Evolutionary conservation across 2,329 filamentous ascomycete genomes (phyloP).

Genomic region (Laburnicola sp.): DNA sequence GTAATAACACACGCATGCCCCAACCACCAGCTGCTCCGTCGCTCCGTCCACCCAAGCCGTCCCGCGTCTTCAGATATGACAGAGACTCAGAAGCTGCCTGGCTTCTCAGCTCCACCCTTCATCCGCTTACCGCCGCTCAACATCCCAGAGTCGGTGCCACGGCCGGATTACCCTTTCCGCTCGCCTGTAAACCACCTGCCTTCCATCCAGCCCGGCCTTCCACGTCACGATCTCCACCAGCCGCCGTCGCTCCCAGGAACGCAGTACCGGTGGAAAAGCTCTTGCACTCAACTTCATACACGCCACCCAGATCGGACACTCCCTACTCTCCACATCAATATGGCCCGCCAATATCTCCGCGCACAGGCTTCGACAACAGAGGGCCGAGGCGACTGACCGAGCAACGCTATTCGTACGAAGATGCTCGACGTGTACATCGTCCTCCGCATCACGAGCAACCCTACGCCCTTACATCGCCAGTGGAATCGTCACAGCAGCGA

Average conservation of each 20-base stretch:
- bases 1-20: constrained; percentile 51
- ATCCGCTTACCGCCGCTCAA: constrained; percentile 45
- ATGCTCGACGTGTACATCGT: constrained; percentile 34
- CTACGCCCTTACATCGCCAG: constrained; percentile 43
- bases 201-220: constrained; percentile 41
- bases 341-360: constrained; percentile 43
- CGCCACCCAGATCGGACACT: constrained; percentile 45
- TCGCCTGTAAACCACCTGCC: constrained; percentile 45
- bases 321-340: constrained; percentile 47
- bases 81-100: constrained; percentile 49
- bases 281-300: constrained; percentile 43
- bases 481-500: constrained; percentile 40
- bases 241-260: constrained; percentile 28
- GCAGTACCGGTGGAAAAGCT: constrained; percentile 43
- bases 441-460: constrained; percentile 37
- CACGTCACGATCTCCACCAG: constrained; percentile 28
- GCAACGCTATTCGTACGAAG: constrained; percentile 41
- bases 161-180: constrained; percentile 45
- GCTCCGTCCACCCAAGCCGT: constrained; percentile 45
- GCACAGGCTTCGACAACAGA: constrained; percentile 40
- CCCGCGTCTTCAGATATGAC: constrained; percentile 48
- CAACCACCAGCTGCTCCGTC: constrained; percentile 47
- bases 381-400: constrained; percentile 32
- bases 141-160: constrained; percentile 44
- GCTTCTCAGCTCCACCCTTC: constrained; percentile 47